Conservation (phyloP, 2,329 filamentous ascomycete species). For the Diaporthe ilicicola region DNA sequence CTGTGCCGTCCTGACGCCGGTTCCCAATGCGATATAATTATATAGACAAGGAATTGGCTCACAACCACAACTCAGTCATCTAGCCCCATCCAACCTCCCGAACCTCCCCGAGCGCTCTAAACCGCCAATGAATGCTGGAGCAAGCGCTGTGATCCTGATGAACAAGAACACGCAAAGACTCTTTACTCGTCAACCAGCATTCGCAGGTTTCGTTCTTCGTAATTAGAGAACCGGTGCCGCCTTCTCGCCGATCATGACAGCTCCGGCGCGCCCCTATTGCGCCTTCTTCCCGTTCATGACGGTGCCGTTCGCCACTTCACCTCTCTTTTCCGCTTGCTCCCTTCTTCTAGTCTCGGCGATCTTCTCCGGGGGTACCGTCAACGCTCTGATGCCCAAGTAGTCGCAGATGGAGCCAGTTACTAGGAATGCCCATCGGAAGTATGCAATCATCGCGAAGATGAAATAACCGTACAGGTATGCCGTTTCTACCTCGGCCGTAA, state of each 20-base stretch:
- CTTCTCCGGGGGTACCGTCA: conserved; percentile 80
- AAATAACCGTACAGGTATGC: conserved; percentile 88
- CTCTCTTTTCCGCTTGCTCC: conserved; percentile 41
- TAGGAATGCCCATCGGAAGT: conserved; percentile 91
- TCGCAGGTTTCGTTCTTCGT: neutral
- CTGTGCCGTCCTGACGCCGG: conserved; percentile 22
- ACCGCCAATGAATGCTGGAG: neutral
- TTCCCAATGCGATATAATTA: conserved; percentile 24
- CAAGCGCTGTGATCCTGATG: neutral
- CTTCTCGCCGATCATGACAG: neutral
- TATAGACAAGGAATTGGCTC: neutral
- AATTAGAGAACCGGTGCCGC: neutral
- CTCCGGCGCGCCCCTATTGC: conserved; percentile 31
- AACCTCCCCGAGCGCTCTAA: neutral
- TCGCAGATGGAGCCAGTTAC: conserved; percentile 92
- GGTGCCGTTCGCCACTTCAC: conserved; percentile 37
- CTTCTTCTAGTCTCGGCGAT: conserved; percentile 60
- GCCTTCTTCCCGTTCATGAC: conserved; percentile 40
- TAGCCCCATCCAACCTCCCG: neutral
- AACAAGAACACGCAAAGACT: neutral
- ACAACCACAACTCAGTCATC: neutral
- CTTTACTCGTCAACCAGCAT: neutral
- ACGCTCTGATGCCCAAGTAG: conserved; percentile 91
- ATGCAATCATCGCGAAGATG: conserved; percentile 82
- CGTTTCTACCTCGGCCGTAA: conserved; percentile 74